Conservation (phyloP, 2,329 filamentous ascomycete genomes). For the Claviceps capensis region DNA sequence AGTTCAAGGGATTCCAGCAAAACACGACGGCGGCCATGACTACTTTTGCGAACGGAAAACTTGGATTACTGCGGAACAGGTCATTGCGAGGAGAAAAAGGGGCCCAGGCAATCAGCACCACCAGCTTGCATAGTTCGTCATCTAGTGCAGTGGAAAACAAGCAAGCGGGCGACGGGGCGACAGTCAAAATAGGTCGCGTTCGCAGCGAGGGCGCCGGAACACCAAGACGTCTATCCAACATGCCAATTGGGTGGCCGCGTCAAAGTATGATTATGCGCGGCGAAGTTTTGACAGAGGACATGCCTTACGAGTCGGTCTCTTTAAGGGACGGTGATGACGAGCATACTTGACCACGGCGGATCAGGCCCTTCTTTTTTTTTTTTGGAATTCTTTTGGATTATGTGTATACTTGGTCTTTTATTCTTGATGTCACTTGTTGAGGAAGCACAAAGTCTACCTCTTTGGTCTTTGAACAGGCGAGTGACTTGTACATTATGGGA, state of each 20-base stretch:
- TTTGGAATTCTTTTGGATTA: too few species aligned
- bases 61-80: constrained; percentile 1
- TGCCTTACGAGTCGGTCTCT: neutral
- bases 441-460: too few species aligned
- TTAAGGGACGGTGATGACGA: too few species aligned
- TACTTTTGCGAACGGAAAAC: constrained; percentile 4
- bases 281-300: neutral
- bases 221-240: constrained; percentile 18
- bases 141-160: constrained; percentile 10
- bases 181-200: constrained; percentile 10
- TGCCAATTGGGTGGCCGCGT: constrained; percentile 24
- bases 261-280: neutral
- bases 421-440: too few species aligned
- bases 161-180: constrained; percentile 5
- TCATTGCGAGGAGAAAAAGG: constrained; percentile 12
- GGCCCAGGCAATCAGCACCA: neutral
- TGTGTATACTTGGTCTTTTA: too few species aligned
- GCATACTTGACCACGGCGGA: too few species aligned
- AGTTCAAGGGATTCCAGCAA: constrained; percentile 15
- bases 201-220: constrained; percentile 8
- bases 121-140: constrained; percentile 11
- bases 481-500: too few species aligned
- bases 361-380: too few species aligned
- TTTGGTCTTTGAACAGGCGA: too few species aligned
- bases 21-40: constrained; percentile 10